Base-by-base conservation (phyloP, 257 asterid genomes). In the Solanum virginianum region DNA sequence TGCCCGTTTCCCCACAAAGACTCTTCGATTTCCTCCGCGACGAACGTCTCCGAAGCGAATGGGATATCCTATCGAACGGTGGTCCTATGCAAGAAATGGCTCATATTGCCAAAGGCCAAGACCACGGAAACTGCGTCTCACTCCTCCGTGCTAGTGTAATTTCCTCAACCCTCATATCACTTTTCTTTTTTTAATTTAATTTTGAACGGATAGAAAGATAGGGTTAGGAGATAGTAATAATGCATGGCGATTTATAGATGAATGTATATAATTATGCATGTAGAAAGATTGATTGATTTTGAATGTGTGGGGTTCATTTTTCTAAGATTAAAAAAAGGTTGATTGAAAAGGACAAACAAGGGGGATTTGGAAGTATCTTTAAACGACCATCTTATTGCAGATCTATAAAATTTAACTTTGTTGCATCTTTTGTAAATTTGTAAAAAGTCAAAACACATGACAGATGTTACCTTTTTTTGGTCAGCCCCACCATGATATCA, bases 41-140 rank as follows among this genome's bases (percentile, higher is more conserved):
- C 53, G 98, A 94, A 69, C 94, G 91, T 4, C 85, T 93, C 82
- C 89, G 99, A 82, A 94, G 98, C 77, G 95, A 93, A 88, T 96
- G 99, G 99, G 99, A 96, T 84, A 93, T 96, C 56, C 88, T 95
- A 70, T 95, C 99, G 85, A 93, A 95, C 43, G 97, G 98, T 11
- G 99, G 97, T 1, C 99, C 98, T 18, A 95, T 96, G 98, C 98
- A 95, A 83, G 98, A 96, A 68, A 93, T 96, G 97, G 95, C 97
- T 29, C 98, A 91, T 70, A 93, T 96, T 36, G 97, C 98, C 81
- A 96, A 96, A 87, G 98, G 98, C 55, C 97, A 91, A 86, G 97
- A 94, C 80, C 98, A 90, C 59, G 97, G 95, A 91, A 96, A 95
- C 81, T 95, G 95, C 56, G 98, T 95, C 81, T 95, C 99, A 5